Conservation (phyloP, 2,329 filamentous ascomycete species). For the Onygena corvina region DNA sequence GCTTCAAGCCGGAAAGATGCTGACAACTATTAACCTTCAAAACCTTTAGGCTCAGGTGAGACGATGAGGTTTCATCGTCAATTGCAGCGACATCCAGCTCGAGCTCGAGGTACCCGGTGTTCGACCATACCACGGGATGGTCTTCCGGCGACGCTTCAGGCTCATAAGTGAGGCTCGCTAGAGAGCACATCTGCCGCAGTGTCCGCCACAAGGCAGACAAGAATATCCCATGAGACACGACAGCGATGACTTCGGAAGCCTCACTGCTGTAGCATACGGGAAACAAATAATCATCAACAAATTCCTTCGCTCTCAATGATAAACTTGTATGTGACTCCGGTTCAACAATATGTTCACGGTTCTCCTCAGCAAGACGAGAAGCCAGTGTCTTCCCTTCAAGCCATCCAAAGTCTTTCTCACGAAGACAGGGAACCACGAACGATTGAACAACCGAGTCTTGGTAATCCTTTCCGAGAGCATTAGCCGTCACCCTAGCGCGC, state of each 20-base stretch:
- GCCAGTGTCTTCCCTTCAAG: conserved; percentile 25
- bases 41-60: conserved; percentile 34
- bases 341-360: conserved; percentile 18
- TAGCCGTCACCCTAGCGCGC: conserved; percentile 47
- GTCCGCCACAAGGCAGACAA: conserved; percentile 56
- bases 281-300: conserved; percentile 53
- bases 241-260: conserved; percentile 40
- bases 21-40: conserved; percentile 54
- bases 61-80: not conserved
- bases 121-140: conserved; percentile 33
- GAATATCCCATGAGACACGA: conserved; percentile 77
- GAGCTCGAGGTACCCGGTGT: not conserved
- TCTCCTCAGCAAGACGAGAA: not conserved
- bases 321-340: conserved; percentile 59
- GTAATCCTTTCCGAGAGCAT: conserved; percentile 17
- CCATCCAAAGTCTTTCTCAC: conserved; percentile 33
- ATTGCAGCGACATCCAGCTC: not conserved
- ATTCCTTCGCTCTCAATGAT: conserved; percentile 49
- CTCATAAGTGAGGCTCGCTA: conserved; percentile 35
- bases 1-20: conserved; percentile 63
- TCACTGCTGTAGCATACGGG: conserved; percentile 38
- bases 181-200: conserved; percentile 46
- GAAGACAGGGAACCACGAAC: conserved; percentile 19
- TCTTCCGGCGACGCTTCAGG: conserved; percentile 26
- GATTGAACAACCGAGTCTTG: conserved; percentile 10